phyloP scores from a whole-genome alignment of 2,329 filamentous ascomycete genomes.

The Diaporthe destruens region DNA sequence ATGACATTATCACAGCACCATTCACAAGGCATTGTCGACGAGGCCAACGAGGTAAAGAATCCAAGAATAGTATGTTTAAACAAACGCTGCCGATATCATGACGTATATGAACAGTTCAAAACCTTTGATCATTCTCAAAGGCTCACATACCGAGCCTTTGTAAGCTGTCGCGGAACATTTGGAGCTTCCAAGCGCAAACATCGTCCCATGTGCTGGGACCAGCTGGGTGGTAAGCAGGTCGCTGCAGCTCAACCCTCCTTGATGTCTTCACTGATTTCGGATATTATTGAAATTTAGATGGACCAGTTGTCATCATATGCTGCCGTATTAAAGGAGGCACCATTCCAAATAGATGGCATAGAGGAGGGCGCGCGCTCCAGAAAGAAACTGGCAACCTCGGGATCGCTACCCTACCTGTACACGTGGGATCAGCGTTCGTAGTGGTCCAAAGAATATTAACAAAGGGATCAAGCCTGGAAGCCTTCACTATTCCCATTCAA shows the following conservation, averaged over 20 bases:
- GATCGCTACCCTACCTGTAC: too few relatives aligned
- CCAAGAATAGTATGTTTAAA: neutral
- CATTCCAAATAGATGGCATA: neutral
- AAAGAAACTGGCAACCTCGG: fast-evolving
- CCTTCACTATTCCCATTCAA: neutral
- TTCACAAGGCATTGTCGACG: neutral
- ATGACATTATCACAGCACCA: neutral
- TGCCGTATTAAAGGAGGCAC: neutral
- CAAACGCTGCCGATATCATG: neutral
- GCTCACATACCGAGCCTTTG: neutral
- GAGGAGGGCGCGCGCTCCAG: neutral
- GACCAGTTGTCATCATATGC: too few relatives aligned
- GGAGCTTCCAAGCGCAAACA: too few relatives aligned
- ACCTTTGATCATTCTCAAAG: too few relatives aligned
- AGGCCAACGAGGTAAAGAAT: too few relatives aligned
- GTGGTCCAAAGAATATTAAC: neutral
- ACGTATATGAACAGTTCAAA: neutral
- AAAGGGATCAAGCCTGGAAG: neutral
- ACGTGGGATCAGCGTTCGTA: neutral
- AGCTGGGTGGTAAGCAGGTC: too few relatives aligned
- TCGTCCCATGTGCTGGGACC: too few relatives aligned
- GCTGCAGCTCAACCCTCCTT: too few relatives aligned
- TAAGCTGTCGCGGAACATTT: neutral
- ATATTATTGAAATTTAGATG: too few relatives aligned
- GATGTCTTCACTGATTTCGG: too few relatives aligned